These are phyloP conservation scores for Sungouiozyma ichnusensis DNA, from an alignment of 805 yeast genomes.

Conservation along the genomic window DNA sequence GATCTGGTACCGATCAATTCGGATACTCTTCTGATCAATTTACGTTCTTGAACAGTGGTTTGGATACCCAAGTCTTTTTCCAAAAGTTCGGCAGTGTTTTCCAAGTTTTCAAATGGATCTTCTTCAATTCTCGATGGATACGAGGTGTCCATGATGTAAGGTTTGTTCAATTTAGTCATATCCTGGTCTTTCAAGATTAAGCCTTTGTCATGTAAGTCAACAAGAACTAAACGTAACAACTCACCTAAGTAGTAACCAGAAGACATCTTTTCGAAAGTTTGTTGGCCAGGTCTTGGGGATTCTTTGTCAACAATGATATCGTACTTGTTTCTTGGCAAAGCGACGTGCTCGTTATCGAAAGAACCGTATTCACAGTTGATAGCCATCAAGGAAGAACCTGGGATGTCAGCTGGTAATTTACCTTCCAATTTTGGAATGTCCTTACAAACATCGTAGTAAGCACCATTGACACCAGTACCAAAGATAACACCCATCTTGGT, in stretches of 20 bases:
- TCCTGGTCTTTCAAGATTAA: constrained; percentile 62
- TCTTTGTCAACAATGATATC: constrained; percentile 69
- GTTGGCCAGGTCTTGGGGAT: constrained; percentile 94
- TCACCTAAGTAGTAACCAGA: constrained; percentile 95
- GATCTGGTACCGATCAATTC: constrained; percentile 85
- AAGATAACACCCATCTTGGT: constrained; percentile 90
- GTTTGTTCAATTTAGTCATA: constrained; percentile 43
- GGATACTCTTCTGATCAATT: constrained; percentile 67
- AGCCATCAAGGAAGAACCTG: constrained; percentile 66
- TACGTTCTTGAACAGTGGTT: constrained; percentile 72
- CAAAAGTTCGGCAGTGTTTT: constrained; percentile 61
- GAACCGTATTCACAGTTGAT: constrained; percentile 97
- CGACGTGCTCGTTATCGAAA: constrained; percentile 76
- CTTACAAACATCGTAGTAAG: constrained; percentile 68
- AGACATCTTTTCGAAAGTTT: constrained; percentile 91
- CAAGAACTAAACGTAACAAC: constrained; percentile 63
- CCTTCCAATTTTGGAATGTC: constrained; percentile 78
- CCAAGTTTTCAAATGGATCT: constrained; percentile 75
- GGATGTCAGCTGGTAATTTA: constrained; percentile 49
- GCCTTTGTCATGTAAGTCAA: constrained; percentile 58
- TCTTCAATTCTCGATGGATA: constrained; percentile 78
- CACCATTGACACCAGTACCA: constrained; percentile 97
- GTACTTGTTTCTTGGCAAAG: constrained; percentile 81
- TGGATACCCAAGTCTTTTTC: constrained; percentile 43
- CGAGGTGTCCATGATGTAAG: constrained; percentile 78